Evolutionary conservation across 2,329 filamentous ascomycete species (phyloP).

Genomic region (Penicillium sp.): DNA sequence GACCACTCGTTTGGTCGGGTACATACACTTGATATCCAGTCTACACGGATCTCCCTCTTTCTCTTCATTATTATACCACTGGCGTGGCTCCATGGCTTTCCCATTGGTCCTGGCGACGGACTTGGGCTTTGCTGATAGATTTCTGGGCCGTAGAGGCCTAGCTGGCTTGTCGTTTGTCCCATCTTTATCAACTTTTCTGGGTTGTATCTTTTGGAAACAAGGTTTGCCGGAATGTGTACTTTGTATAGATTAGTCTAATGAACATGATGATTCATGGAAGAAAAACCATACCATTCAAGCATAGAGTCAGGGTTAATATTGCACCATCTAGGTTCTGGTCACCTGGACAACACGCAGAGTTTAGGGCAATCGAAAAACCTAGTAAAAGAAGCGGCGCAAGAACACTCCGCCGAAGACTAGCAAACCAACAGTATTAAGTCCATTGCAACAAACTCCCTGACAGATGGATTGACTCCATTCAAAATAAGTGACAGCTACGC

Average conservation of each 20-base stretch:
- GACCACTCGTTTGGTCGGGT: conserved; percentile 19
- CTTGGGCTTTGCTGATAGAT: conserved; percentile 2
- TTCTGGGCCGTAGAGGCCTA: not conserved
- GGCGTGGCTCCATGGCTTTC: not conserved
- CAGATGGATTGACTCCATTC: too few species aligned
- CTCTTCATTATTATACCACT: not conserved
- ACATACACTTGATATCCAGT: conserved; percentile 29
- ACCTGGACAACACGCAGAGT: not conserved
- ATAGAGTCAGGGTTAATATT: not conserved
- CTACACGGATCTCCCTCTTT: conserved; percentile 16
- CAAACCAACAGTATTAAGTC: too few species aligned
- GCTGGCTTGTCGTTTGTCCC: not conserved
- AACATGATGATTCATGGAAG: conserved; percentile 13
- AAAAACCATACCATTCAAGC: not conserved
- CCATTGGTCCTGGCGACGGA: not conserved
- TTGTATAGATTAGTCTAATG: conserved; percentile 21
- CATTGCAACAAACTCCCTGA: too few species aligned
- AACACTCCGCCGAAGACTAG: too few species aligned
- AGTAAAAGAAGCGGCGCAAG: not conserved
- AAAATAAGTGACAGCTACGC: too few species aligned
- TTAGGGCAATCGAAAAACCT: not conserved
- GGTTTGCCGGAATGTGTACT: conserved; percentile 6
- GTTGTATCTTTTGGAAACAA: not conserved
- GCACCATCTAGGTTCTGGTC: not conserved
- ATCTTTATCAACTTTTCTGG: not conserved